Evolutionary conservation across 2,329 filamentous ascomycete genomes (phyloP).

Genomic region (Calonectria henricotiae): DNA sequence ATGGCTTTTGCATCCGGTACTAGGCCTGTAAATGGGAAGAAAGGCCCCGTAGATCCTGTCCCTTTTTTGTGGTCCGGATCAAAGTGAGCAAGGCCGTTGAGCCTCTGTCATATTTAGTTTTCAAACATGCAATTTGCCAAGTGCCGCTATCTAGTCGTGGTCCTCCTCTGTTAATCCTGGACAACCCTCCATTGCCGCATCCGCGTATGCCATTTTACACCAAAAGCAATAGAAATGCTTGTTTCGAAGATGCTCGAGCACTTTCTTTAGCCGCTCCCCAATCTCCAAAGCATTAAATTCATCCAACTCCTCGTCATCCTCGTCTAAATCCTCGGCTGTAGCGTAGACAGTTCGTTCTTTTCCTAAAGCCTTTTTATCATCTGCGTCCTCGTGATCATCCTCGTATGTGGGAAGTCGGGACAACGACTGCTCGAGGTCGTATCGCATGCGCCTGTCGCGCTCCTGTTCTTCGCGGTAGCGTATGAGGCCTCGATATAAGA

Average conservation of each 20-base stretch:
- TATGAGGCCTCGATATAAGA: constrained; percentile 86
- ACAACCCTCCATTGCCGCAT: constrained; percentile 86
- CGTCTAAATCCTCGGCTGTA: constrained; percentile 79
- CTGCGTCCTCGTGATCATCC: constrained; percentile 78
- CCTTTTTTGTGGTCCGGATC: no score
- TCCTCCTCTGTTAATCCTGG: constrained; percentile 92
- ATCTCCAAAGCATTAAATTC: constrained; percentile 82
- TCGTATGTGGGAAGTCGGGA: constrained; percentile 78
- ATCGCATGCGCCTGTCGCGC: constrained; percentile 75
- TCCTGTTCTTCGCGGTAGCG: constrained; percentile 80
- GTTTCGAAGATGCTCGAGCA: constrained; percentile 80
- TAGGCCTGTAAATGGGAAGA: no score
- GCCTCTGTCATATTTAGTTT: neutral
- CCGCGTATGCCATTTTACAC: constrained; percentile 89
- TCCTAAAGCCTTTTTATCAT: constrained; percentile 80
- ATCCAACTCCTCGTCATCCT: constrained; percentile 85
- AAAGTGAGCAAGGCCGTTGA: no score
- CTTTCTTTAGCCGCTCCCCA: constrained; percentile 75
- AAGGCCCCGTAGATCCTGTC: no score
- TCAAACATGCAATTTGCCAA: neutral
- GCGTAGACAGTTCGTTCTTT: constrained; percentile 71
- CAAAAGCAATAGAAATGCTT: constrained; percentile 92
- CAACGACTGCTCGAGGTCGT: constrained; percentile 78
- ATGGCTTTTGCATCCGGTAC: no score
- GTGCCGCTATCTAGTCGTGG: constrained; percentile 64